These are phyloP conservation scores for Cucurbita maxima DNA, from an alignment of 306 rosid genomes.

Conservation along the genomic window DNA sequence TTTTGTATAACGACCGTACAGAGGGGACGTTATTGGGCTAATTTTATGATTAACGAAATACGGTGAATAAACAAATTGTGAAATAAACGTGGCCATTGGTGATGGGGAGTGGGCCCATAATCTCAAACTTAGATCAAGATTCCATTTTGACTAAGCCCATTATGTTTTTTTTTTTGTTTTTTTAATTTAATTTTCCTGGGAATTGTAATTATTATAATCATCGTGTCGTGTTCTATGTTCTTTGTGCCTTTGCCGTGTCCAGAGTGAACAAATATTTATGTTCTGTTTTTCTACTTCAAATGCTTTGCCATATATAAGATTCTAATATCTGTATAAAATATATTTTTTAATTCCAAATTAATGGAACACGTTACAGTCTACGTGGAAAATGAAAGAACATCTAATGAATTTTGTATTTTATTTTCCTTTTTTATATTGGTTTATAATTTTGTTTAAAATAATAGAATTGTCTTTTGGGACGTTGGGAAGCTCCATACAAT, in stretches of 20 bases:
- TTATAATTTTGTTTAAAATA: no score
- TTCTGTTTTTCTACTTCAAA: not conserved
- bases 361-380: no score
- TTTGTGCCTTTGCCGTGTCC: not conserved
- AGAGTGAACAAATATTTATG: not conserved
- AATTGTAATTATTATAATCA: constrained; percentile 5
- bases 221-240: not conserved
- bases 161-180: not conserved
- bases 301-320: not conserved
- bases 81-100: not conserved
- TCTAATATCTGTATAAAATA: no score
- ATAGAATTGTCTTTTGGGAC: no score
- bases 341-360: no score
- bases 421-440: no score
- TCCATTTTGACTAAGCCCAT: constrained; percentile 4
- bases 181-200: not conserved
- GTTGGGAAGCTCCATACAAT: no score
- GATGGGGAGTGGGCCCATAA: not conserved
- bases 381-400: no score
- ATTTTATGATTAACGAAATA: not conserved
- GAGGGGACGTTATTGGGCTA: not conserved
- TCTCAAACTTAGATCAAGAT: constrained; percentile 1
- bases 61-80: not conserved
- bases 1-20: not conserved
- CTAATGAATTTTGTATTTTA: no score